These are phyloP conservation scores for Pleoardoris graminearum DNA, from an alignment of 2,329 filamentous ascomycete genomes.

Conservation along the genomic window DNA sequence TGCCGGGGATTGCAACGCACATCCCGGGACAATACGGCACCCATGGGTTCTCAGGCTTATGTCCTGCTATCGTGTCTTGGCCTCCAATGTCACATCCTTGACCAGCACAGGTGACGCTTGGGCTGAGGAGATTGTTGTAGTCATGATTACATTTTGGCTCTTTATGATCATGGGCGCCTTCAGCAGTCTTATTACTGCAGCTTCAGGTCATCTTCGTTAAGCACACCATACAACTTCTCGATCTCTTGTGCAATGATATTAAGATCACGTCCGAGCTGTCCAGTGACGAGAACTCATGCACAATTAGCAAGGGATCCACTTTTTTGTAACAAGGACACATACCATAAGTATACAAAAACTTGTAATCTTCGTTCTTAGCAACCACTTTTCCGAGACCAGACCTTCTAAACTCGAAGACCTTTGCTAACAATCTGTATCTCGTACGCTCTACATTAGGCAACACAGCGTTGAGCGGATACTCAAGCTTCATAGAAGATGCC, in stretches of 20 bases:
- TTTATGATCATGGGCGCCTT: too few species aligned
- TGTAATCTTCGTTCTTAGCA: constrained; percentile 79
- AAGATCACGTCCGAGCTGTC: constrained; percentile 61
- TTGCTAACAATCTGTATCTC: constrained; percentile 80
- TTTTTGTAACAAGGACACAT: constrained; percentile 30
- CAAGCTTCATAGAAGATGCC: constrained; percentile 89
- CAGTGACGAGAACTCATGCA: constrained; percentile 62
- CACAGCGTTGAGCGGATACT: constrained; percentile 89
- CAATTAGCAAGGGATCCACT: background rate
- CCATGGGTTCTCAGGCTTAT: too few species aligned
- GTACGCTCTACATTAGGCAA: constrained; percentile 80
- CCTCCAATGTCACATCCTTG: too few species aligned
- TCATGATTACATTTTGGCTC: too few species aligned
- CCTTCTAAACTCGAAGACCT: constrained; percentile 84
- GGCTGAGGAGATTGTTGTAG: too few species aligned
- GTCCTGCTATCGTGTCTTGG: too few species aligned
- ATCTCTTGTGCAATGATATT: constrained; percentile 58
- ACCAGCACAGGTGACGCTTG: too few species aligned
- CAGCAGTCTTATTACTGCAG: constrained; percentile 41
- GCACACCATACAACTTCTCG: constrained; percentile 62
- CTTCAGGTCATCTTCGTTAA: constrained; percentile 64
- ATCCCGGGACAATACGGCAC: too few species aligned
- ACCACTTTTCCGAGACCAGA: constrained; percentile 57
- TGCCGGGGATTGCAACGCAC: too few species aligned
- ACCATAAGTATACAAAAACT: constrained; percentile 89